Conservation (phyloP, 768 basidiomycete genomes). For the Amyloporia xantha region DNA sequence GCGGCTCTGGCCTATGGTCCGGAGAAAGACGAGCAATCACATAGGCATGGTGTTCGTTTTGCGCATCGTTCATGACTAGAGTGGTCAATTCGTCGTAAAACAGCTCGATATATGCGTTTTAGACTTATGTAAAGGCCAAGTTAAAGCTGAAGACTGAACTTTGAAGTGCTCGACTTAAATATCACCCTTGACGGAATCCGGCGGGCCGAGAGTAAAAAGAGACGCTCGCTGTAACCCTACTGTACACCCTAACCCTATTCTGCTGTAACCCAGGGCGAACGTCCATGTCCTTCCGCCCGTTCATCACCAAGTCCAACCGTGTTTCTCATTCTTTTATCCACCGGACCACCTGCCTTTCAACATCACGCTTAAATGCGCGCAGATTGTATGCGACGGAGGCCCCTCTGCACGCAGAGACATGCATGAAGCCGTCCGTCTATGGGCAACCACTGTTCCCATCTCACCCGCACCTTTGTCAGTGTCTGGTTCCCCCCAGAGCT, state of each 20-base stretch:
- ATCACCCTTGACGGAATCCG: too few species aligned
- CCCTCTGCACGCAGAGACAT: conserved; percentile 16
- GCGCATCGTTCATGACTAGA: too few species aligned
- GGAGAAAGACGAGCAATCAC: too few species aligned
- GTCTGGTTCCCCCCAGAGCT: not conserved
- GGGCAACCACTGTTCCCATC: conserved; percentile 76
- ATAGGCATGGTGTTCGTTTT: too few species aligned
- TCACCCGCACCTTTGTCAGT: conserved; percentile 75
- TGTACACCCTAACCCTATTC: not conserved
- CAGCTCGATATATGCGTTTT: too few species aligned
- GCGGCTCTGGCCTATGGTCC: too few species aligned
- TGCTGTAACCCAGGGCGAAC: not conserved
- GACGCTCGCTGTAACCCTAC: too few species aligned
- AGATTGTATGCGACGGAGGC: conserved; percentile 29
- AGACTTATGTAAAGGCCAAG: too few species aligned
- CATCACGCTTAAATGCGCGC: not conserved
- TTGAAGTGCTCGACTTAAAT: too few species aligned
- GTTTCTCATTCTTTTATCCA: not conserved
- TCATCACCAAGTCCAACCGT: not conserved
- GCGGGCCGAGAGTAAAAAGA: too few species aligned
- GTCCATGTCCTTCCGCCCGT: conserved; percentile 1
- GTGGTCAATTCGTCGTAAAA: too few species aligned
- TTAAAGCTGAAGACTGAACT: too few species aligned
- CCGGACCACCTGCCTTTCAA: not conserved
- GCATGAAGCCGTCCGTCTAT: conserved; percentile 61